Base-by-base conservation (phyloP, 2,329 filamentous ascomycete species). In the Hypoxylon sp. region DNA sequence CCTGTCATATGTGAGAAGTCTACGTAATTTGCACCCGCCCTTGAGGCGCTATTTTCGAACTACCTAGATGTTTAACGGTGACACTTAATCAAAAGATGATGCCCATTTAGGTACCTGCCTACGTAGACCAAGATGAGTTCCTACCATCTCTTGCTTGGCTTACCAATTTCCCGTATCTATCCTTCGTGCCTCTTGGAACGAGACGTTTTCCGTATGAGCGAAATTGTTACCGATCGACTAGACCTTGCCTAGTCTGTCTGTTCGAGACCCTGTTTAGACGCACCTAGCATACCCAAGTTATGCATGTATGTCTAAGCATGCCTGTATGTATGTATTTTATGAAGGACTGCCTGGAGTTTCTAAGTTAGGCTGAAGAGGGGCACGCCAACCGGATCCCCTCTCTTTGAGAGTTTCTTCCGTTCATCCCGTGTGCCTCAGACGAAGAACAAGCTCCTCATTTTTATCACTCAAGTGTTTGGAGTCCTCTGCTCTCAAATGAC, bases 341-440 rank as follows among this genome's bases (percentile, higher is more conserved):
- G 35, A 46, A 53, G n/a, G 39, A 65, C 24, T 27, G 24, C 19
- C n/a, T 7, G 27, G 17, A 44, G 54, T 11, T 44, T 51, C 51
- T 44, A 54, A 21, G 64, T 70, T 67, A 70, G 67, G 67, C 64
- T 67, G 67, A 70, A 70, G 64, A 67, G 57, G 60, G 56, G 64
- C 54, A 62, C 61, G 59, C 59, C 67, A 62, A 67, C 56, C 56
- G 35, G 24, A 68, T 62, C 52, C 44, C 15, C 19, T 57, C 47
- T 62, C 37, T 50, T 54, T 58, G 31, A 52, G 50, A 52, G 54
- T 48, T 52, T 60, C 55, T 68, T 63, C 65, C 65, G 60, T 52
- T 56, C 47, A 24, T 63, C 65, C 65, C 56, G 60, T 61, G 56
- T 58, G 47, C 56, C 60, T 58, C 31, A 31, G 48, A 21, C 44